Evolutionary conservation across 2,329 filamentous ascomycete genomes (phyloP).

Genomic region (Colletotrichum tabaci): DNA sequence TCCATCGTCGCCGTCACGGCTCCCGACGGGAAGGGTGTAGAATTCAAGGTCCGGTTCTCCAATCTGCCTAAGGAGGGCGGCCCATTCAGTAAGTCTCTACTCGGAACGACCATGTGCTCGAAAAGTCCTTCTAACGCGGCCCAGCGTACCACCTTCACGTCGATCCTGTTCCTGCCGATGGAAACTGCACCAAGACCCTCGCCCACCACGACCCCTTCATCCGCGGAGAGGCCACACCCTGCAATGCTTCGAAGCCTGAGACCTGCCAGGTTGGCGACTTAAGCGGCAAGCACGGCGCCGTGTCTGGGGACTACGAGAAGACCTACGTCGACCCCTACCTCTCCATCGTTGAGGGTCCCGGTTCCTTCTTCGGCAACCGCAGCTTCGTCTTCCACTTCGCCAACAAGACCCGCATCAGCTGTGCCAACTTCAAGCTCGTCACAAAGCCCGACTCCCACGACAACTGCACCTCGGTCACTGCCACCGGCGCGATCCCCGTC

Average conservation of each 20-base stretch:
- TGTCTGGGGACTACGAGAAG: slow-evolving; percentile 62
- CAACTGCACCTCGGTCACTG: slow-evolving; percentile 34
- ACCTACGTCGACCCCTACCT: slow-evolving; percentile 71
- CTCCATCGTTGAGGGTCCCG: slow-evolving; percentile 65
- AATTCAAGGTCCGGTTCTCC: slow-evolving; percentile 68
- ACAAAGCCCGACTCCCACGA: slow-evolving; percentile 39
- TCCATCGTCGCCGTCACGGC: slow-evolving; percentile 62
- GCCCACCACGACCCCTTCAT: slow-evolving; percentile 80
- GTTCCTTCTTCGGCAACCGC: slow-evolving; percentile 75
- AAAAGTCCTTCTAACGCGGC: slow-evolving; percentile 37
- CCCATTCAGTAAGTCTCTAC: slow-evolving; percentile 70
- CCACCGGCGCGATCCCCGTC: slow-evolving; percentile 1
- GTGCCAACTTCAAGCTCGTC: slow-evolving; percentile 70
- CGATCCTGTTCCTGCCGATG: slow-evolving; percentile 72
- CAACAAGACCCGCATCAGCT: slow-evolving; percentile 76
- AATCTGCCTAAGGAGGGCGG: slow-evolving; percentile 71
- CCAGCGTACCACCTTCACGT: slow-evolving; percentile 82
- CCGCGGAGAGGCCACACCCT: slow-evolving; percentile 74
- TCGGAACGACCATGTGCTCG: background rate
- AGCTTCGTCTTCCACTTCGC: slow-evolving; percentile 75
- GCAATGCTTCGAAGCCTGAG: slow-evolving; percentile 69
- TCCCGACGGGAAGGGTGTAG: slow-evolving; percentile 67
- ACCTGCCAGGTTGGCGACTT: slow-evolving; percentile 85
- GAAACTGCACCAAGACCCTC: slow-evolving; percentile 79
- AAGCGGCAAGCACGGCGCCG: slow-evolving; percentile 79